Evolutionary conservation across 371 early-diverging fungal species (phyloP).

Genomic region (Mucor ambiguus): DNA sequence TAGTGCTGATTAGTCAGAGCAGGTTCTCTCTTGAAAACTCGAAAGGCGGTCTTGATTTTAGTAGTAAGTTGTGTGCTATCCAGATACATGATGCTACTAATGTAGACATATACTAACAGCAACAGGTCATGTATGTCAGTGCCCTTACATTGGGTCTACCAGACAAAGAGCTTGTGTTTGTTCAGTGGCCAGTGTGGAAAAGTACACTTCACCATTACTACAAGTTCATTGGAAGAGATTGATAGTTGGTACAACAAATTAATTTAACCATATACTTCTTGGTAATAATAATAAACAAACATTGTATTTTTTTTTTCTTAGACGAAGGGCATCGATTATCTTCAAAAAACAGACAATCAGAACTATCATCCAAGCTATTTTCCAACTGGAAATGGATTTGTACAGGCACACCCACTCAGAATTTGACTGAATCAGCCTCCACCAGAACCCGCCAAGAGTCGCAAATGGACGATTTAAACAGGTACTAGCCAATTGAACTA

Average conservation of each 20-base stretch:
- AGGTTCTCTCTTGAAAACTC: slow-evolving; percentile 65
- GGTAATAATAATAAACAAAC: slow-evolving; percentile 24
- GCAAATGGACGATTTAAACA: slow-evolving; percentile 25
- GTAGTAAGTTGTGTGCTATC: slow-evolving; percentile 20
- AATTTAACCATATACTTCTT: slow-evolving; percentile 2
- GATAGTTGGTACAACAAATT: slow-evolving; percentile 59
- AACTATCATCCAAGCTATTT: slow-evolving; percentile 59
- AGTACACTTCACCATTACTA: slow-evolving; percentile 63
- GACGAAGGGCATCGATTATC: slow-evolving; percentile 41
- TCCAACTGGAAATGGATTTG: slow-evolving; percentile 77
- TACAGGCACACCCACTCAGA: slow-evolving; percentile 71
- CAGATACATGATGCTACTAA: background rate
- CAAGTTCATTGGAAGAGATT: slow-evolving; percentile 75
- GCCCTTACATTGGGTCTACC: slow-evolving; percentile 40
- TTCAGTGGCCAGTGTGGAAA: slow-evolving; percentile 19
- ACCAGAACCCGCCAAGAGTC: slow-evolving; percentile 14
- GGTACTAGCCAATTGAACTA: slow-evolving; percentile 14
- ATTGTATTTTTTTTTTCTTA: background rate
- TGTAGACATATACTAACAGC: background rate
- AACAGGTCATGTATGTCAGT: slow-evolving; percentile 28
- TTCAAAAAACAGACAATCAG: slow-evolving; percentile 34
- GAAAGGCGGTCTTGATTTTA: slow-evolving; percentile 53
- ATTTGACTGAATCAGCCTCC: slow-evolving; percentile 50
- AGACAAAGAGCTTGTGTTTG: slow-evolving; percentile 30
- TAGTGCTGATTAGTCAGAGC: slow-evolving; percentile 67